phyloP scores from a whole-genome alignment of 2,329 filamentous ascomycete genomes.

The Xylaria hypoxylon region DNA sequence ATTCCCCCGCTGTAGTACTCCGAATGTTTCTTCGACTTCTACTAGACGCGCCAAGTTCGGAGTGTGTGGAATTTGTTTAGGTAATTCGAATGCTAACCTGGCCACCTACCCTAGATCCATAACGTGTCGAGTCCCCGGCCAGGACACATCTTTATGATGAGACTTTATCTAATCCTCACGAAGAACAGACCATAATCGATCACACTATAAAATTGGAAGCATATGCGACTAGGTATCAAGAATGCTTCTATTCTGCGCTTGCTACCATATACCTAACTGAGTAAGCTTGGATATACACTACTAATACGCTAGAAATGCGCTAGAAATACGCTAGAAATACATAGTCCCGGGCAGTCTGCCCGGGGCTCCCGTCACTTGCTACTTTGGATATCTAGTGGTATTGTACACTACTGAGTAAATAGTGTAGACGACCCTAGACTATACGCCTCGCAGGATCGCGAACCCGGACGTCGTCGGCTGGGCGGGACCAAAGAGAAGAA shows the following conservation, averaged over 20 bases:
- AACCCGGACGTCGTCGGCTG: conserved; percentile 18
- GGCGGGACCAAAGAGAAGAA: conserved; percentile 11
- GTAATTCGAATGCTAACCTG: too few relatives aligned
- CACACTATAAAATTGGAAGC: not conserved
- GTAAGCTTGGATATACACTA: not conserved
- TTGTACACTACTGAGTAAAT: too few relatives aligned
- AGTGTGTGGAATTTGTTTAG: too few relatives aligned
- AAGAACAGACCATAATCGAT: not conserved
- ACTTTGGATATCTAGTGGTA: not conserved
- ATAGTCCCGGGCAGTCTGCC: too few relatives aligned
- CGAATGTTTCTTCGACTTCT: too few relatives aligned
- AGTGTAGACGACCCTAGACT: not conserved
- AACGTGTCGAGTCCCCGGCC: too few relatives aligned
- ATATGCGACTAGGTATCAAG: not conserved
- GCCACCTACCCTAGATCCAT: too few relatives aligned
- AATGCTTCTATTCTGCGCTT: not conserved
- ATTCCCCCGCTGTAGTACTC: too few relatives aligned
- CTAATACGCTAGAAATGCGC: not conserved
- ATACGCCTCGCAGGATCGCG: conserved; percentile 21
- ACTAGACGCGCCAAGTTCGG: too few relatives aligned
- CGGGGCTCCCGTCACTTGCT: not conserved
- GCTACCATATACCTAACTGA: not conserved
- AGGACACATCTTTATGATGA: not conserved
- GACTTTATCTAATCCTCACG: not conserved
- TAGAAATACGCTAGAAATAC: not conserved